These are phyloP conservation scores for Kodamaea hsintzibuensis DNA, from an alignment of 805 yeast species.

Conservation along the genomic window DNA sequence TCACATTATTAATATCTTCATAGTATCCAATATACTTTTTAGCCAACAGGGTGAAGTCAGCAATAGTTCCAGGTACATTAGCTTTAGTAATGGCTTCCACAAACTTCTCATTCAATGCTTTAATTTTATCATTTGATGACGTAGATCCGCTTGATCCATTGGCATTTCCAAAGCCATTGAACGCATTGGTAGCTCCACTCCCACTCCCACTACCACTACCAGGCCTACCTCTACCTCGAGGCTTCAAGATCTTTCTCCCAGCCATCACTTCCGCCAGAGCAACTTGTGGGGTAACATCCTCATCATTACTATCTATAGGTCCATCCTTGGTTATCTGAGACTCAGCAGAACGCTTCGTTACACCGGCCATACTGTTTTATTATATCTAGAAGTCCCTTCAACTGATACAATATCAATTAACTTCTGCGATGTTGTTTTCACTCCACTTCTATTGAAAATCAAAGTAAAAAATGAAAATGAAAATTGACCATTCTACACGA, in stretches of 20 bases:
- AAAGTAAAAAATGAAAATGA: too few species aligned
- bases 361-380: not conserved
- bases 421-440: conserved; percentile 1
- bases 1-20: conserved; percentile 32
- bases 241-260: conserved; percentile 66
- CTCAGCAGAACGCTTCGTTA: conserved; percentile 65
- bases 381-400: not conserved
- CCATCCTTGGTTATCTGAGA: conserved; percentile 63
- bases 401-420: not conserved
- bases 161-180: not conserved
- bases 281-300: conserved; percentile 34
- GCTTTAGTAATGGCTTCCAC: conserved; percentile 47
- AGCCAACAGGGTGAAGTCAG: conserved; percentile 55
- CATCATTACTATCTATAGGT: conserved; percentile 20
- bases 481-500: too few species aligned
- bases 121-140: conserved; percentile 49
- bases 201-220: not conserved
- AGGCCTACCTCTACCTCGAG: conserved; percentile 37
- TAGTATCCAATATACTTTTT: conserved; percentile 60
- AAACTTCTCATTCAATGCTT: conserved; percentile 67
- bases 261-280: conserved; percentile 69
- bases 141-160: not conserved
- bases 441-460: too few species aligned
- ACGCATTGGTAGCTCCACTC: not conserved
- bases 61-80: conserved; percentile 46